phyloP scores from a whole-genome alignment of 805 yeast species.

The Kodamaea kaohsiungensis region DNA sequence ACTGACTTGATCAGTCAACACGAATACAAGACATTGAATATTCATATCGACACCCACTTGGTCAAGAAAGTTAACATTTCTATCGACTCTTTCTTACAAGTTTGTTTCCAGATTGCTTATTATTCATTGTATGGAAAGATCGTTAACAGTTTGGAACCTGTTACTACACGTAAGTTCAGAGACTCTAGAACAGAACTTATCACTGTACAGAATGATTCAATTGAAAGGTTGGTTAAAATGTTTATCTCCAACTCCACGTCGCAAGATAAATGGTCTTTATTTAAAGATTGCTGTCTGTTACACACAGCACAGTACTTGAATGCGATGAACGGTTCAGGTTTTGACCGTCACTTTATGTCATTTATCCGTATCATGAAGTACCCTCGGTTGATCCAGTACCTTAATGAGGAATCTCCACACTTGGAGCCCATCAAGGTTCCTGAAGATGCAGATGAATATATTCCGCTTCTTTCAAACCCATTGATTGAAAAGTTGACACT shows the following conservation, averaged over 20 bases:
- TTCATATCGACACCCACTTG: constrained; percentile 39
- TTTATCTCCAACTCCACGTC: constrained; percentile 59
- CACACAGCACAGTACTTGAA: constrained; percentile 51
- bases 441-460: constrained; percentile 15
- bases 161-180: constrained; percentile 66
- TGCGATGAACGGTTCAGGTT: constrained; percentile 66
- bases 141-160: constrained; percentile 53
- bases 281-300: constrained; percentile 50
- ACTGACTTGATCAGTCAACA: constrained; percentile 61
- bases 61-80: constrained; percentile 42
- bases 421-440: constrained; percentile 31
- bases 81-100: constrained; percentile 52
- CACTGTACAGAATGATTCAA: constrained; percentile 58
- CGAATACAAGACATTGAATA: constrained; percentile 46
- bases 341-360: constrained; percentile 71
- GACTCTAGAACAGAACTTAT: constrained; percentile 72
- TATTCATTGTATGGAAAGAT: constrained; percentile 56
- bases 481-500: constrained; percentile 32
- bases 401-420: constrained; percentile 48
- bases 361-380: constrained; percentile 56
- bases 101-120: constrained; percentile 53
- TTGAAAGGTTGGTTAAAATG: constrained; percentile 55
- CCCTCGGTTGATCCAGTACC: constrained; percentile 34
- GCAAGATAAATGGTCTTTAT: constrained; percentile 49
- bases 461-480: constrained; percentile 38